phyloP scores from a whole-genome alignment of 2,329 filamentous ascomycete genomes.

The Leptographium radiaticola region DNA sequence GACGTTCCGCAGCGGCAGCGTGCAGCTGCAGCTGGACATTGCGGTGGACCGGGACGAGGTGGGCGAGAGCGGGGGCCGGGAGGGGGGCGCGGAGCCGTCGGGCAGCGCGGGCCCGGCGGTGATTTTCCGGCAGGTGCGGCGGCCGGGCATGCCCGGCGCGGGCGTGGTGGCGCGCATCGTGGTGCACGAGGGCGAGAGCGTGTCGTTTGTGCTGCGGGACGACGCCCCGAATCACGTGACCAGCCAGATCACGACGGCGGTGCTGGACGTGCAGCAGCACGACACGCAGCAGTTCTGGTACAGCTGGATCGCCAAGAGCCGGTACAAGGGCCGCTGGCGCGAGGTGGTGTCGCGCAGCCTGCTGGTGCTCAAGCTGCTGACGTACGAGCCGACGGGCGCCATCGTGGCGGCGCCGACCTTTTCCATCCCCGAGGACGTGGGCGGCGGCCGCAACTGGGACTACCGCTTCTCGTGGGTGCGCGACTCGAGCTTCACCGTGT shows the following conservation, averaged over 20 bases:
- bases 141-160: conserved; percentile 41
- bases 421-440: conserved; percentile 62
- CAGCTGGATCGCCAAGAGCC: conserved; percentile 58
- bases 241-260: conserved; percentile 39
- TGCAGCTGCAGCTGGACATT: conserved; percentile 54
- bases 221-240: conserved; percentile 46
- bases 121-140: conserved; percentile 39
- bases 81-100: conserved; percentile 29
- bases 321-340: conserved; percentile 59
- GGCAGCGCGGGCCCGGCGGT: conserved; percentile 35
- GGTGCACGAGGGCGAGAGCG: conserved; percentile 51
- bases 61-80: background rate
- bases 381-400: conserved; percentile 65
- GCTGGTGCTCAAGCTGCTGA: conserved; percentile 63
- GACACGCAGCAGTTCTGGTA: conserved; percentile 62
- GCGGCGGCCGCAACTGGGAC: conserved; percentile 54
- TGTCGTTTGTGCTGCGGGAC: conserved; percentile 57
- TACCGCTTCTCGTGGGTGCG: conserved; percentile 70
- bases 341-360: conserved; percentile 60
- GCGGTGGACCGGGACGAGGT: conserved; percentile 34
- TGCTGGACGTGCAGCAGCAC: conserved; percentile 51
- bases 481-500: conserved; percentile 66
- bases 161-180: conserved; percentile 48
- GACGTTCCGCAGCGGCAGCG: conserved; percentile 44
- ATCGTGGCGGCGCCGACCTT: conserved; percentile 68